Percentiles rank a stretch among this genome's conserved stretches.
phyloP scores from a whole-genome alignment of 1,284 basidiomycete genomes.

The Heterobasidion irregulare region DNA sequence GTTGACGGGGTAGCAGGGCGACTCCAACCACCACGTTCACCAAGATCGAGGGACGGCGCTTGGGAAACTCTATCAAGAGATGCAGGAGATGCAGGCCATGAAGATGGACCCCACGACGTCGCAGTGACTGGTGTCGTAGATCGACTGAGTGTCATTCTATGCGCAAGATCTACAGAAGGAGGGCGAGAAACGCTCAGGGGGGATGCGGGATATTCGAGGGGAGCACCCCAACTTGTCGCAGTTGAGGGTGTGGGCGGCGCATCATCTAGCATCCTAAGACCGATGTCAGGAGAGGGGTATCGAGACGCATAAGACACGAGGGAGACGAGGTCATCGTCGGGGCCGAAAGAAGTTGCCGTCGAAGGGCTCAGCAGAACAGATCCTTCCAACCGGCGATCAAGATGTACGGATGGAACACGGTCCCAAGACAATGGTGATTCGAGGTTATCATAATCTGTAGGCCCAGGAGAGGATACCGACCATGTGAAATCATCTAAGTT shows the following conservation, averaged over 20 bases:
- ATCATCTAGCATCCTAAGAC: conserved; percentile 14
- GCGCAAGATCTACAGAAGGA: conserved; percentile 27
- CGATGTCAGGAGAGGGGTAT: conserved; percentile 31
- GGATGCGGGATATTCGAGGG: conserved; percentile 11
- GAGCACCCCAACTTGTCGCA: conserved; percentile 36
- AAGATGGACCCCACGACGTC: background rate
- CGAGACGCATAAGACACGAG: conserved; percentile 17
- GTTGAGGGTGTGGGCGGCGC: conserved; percentile 18
- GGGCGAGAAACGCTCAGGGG: conserved; percentile 23
- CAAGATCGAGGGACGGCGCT: conserved; percentile 23
- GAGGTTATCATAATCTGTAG: conserved; percentile 32
- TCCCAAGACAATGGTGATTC: conserved; percentile 12
- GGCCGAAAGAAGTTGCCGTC: conserved; percentile 31
- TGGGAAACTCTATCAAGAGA: conserved; percentile 17
- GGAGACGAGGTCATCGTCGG: conserved; percentile 23
- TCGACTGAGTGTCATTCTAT: conserved; percentile 5
- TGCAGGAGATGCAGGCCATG: background rate
- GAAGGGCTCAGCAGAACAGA: conserved; percentile 55
- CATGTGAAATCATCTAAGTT: conserved; percentile 61
- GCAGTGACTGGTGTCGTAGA: background rate
- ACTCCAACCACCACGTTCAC: conserved; percentile 14
- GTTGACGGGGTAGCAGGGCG: conserved; percentile 20
- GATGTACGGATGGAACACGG: conserved; percentile 42
- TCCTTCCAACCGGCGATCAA: conserved; percentile 43
- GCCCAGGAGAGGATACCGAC: conserved; percentile 62